phyloP scores from a whole-genome alignment of 129 eudicot species.

The Centaurea solstitialis region DNA sequence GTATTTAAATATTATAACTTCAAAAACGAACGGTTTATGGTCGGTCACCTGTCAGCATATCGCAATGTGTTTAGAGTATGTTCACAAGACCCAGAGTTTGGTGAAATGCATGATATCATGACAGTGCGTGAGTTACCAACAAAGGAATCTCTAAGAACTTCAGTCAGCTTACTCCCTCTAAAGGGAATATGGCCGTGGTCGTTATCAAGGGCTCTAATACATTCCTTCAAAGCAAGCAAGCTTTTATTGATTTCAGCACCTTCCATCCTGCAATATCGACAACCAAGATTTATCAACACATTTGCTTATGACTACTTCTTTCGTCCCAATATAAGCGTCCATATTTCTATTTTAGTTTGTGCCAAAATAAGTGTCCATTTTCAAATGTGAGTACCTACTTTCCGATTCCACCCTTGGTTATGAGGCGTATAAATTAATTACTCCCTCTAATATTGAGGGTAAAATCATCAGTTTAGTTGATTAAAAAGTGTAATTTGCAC shows the following conservation, averaged over 20 bases:
- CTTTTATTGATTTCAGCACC: constrained; percentile 87
- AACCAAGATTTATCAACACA: constrained; percentile 11
- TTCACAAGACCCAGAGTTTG: constrained; percentile 78
- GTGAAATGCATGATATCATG: constrained; percentile 83
- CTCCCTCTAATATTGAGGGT: background rate
- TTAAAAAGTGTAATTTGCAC: background rate
- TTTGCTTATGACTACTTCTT: background rate
- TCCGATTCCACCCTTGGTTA: background rate
- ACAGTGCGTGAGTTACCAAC: constrained; percentile 78
- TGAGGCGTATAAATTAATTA: background rate
- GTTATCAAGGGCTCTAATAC: constrained; percentile 80
- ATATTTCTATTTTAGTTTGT: background rate
- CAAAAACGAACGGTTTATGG: background rate
- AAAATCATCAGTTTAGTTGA: background rate
- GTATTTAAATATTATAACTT: background rate
- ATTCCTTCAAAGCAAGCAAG: constrained; percentile 79
- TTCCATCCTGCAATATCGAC: constrained; percentile 59
- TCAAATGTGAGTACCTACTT: background rate
- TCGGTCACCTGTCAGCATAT: constrained; percentile 72
- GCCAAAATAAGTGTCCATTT: background rate
- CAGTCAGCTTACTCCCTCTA: constrained; percentile 79
- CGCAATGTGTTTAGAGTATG: constrained; percentile 71
- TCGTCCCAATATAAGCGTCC: background rate
- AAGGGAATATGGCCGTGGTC: constrained; percentile 81
- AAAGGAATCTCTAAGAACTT: constrained; percentile 76